These are phyloP conservation scores for Aspergillus sojae DNA, from an alignment of 2,329 filamentous ascomycete genomes.

Conservation along the genomic window DNA sequence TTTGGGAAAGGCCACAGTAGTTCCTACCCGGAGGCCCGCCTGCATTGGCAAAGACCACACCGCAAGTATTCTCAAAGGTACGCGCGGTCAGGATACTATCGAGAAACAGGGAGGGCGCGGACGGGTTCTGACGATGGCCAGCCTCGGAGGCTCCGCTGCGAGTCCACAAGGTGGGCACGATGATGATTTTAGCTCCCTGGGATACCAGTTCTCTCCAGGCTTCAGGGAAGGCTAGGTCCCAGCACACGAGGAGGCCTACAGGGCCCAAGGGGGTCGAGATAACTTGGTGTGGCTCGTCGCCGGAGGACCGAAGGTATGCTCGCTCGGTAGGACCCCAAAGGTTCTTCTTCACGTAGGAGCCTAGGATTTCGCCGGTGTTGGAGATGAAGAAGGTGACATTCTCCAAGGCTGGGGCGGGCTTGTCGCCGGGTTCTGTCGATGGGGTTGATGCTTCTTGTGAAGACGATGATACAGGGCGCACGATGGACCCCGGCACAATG, in stretches of 20 bases:
- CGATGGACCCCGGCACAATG: slow-evolving; percentile 50
- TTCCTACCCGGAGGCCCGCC: slow-evolving; percentile 39
- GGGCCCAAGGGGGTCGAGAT: slow-evolving; percentile 54
- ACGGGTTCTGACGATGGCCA: slow-evolving; percentile 51
- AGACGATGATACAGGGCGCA: slow-evolving; percentile 36
- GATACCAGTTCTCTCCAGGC: slow-evolving; percentile 57
- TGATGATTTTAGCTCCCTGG: slow-evolving; percentile 56
- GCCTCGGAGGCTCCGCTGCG: slow-evolving; percentile 48
- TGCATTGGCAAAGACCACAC: slow-evolving; percentile 59
- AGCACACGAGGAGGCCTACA: slow-evolving; percentile 59
- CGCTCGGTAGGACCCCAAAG: slow-evolving; percentile 11
- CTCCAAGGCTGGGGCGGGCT: slow-evolving; percentile 41
- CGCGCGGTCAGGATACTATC: slow-evolving; percentile 53
- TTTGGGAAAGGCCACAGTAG: not conserved
- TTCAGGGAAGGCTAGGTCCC: slow-evolving; percentile 61
- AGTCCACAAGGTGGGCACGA: slow-evolving; percentile 58
- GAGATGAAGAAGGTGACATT: slow-evolving; percentile 61
- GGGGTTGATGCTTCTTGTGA: no score
- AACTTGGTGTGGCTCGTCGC: not conserved
- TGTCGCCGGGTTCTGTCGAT: slow-evolving; percentile 29
- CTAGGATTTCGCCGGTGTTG: slow-evolving; percentile 51
- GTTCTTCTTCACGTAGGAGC: slow-evolving; percentile 55
- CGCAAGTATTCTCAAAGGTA: slow-evolving; percentile 61
- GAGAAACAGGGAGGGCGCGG: slow-evolving; percentile 54
- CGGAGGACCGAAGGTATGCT: not conserved